Base-by-base conservation (phyloP, 495 filamentous ascomycete genomes). In the Tuber calosporum region DNA sequence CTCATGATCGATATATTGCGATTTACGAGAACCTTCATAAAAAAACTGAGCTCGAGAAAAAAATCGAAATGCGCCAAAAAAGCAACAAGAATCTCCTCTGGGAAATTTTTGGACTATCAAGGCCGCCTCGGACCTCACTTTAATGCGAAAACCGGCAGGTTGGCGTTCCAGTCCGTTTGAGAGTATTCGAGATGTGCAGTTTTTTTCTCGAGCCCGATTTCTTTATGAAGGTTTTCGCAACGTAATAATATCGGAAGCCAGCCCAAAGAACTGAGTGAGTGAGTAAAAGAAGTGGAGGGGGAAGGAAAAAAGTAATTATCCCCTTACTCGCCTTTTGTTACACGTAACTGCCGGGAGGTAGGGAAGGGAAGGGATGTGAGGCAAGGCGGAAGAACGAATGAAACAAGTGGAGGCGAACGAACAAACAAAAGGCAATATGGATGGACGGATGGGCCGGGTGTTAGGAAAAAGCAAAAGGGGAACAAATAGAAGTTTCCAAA, bases 271-370 rank as follows among this genome's bases (percentile, higher is more conserved):
- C n/a, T 30, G 53, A 62, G 53, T 62, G 53, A 30, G 22, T 42
- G 73, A 66, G 41, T 62, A 71, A 71, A 71, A 22, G 7, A 69
- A 66, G 66, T 37, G 38, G n/a, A 67, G 26, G 26, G 43, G 37
- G 37, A 75, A 40, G 45, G 58, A 17, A 53, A 53, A 34, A 62
- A 62, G 53, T 4, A 62, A 62, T 62, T 62, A 30, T 62, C 53
- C 26, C 53, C 53, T 5, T 62, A n/a, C 53, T 62, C 53, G 11
- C 53, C 5, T 15, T 62, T 62, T 30, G 26, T 26, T 62, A 15
- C 53, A 62, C 13, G 4, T n/a, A 62, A 62, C 53, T 62, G 53
- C 53, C 53, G 53, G 53, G 53, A 11, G 53, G 53, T 11, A 11
- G 9, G 40, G 40, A 43, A 43, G 42, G 42, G 42, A 43, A 43